Percentiles rank a stretch among this genome's conserved stretches.
Conservation (phyloP, 2,329 filamentous ascomycete genomes). For the Metarhizium guizhouense region DNA sequence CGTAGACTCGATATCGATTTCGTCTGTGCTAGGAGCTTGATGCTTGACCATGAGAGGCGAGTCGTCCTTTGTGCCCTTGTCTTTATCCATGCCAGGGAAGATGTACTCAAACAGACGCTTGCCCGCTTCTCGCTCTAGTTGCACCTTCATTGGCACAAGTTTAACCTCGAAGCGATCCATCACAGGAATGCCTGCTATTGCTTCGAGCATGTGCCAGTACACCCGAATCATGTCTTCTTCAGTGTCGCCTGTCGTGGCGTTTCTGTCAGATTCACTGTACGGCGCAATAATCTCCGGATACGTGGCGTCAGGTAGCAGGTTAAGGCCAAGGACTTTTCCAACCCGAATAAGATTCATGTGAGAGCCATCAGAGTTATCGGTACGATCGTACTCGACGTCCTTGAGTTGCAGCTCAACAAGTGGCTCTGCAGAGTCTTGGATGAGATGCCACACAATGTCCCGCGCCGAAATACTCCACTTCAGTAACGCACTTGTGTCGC, state of each 20-base stretch:
- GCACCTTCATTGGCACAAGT: conserved; percentile 84
- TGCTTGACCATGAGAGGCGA: conserved; percentile 50
- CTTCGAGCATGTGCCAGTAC: conserved; percentile 97
- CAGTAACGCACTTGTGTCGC: conserved; percentile 68
- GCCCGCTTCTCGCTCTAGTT: conserved; percentile 85
- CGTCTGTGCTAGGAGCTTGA: conserved; percentile 25
- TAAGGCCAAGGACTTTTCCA: conserved; percentile 78
- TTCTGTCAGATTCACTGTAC: conserved; percentile 62
- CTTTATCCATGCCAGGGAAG: conserved; percentile 74
- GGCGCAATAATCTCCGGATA: conserved; percentile 96
- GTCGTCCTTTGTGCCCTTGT: conserved; percentile 43
- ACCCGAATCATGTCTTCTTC: conserved; percentile 80
- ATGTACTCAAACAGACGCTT: conserved; percentile 95
- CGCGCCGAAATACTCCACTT: conserved; percentile 90
- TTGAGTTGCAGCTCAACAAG: conserved; percentile 88
- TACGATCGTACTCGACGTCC: conserved; percentile 86
- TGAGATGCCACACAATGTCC: conserved; percentile 95
- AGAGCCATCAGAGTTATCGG: conserved; percentile 93
- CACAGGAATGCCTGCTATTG: conserved; percentile 93
- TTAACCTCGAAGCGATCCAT: conserved; percentile 96
- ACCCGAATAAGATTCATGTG: conserved; percentile 90
- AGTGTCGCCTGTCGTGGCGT: conserved; percentile 23
- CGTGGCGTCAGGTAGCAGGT: conserved; percentile 79
- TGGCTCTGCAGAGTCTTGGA: conserved; percentile 77
- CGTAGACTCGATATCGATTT: conserved; percentile 39